Base-by-base conservation (phyloP, 2,329 filamentous ascomycete species). In the Balansia obtecta region DNA sequence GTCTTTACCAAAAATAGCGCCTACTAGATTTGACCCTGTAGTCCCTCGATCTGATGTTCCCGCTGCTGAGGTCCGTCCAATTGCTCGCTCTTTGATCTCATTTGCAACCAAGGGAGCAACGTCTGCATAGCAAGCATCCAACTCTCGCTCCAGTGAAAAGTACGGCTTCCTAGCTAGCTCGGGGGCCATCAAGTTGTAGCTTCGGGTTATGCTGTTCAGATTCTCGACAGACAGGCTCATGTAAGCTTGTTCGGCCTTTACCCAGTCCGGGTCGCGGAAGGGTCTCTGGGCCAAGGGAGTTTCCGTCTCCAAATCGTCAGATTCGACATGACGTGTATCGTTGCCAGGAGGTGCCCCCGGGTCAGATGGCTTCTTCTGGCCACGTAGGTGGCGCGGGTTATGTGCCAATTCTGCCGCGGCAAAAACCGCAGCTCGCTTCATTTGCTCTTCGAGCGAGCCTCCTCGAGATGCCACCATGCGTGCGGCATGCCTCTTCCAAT, bases 101-200 rank as follows among this genome's bases (percentile, higher is more conserved):
- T 76, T 73, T 0, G 88, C 79, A 4, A 97, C 66, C 45, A 76
- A 71, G 0, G 88, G 88, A 7, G 91, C 91, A 1, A 95, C 83
- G 53, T 95, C 90, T 0, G 88, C 85, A 61, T 83, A 97, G 63
- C 90, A 96, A 2, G 79, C 74, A 32, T 75, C 76, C 15, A 97
- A 74, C 67, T 98, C 93, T 46, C 91, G 80, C 43, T 89, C 80
- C 8, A 97, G 78, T 2, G 76, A 83, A 61, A 88, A 89, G 65
- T 97, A 97, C 0, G 91, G 88, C 65, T 95, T 95, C 68, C 93
- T 94, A 2, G 91, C 90, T 1, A 95, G 75, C 50, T 88, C 84
- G 0, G 93, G 93, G 0, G 93, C 91, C 82, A 95, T 91, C 3
- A 97, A 78, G 60, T 97, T 97, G 71, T 98, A 98, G 13, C 86